These are phyloP conservation scores for Pyrenophora tritici-repentis DNA, from an alignment of 2,329 filamentous ascomycete species.

Conservation along the genomic window DNA sequence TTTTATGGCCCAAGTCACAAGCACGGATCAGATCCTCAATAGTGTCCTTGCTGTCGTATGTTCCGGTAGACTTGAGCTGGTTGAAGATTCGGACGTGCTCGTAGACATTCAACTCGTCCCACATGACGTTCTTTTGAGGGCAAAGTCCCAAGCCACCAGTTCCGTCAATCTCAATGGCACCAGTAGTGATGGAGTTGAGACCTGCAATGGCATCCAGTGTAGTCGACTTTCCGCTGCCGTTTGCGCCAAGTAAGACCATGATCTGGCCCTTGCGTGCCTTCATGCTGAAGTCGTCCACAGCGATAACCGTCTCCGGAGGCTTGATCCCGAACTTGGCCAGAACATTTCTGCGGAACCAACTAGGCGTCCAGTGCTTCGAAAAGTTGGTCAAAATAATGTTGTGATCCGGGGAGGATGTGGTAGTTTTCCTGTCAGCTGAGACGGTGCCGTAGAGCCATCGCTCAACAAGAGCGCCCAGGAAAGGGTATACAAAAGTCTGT, in stretches of 20 bases:
- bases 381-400: conserved; percentile 75
- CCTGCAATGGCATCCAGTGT: conserved; percentile 88
- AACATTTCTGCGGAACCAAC: conserved; percentile 59
- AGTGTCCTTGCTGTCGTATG: conserved; percentile 61
- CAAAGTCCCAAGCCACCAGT: conserved; percentile 83
- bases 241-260: conserved; percentile 82
- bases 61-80: conserved; percentile 67
- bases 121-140: conserved; percentile 92
- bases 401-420: conserved; percentile 42
- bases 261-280: conserved; percentile 79
- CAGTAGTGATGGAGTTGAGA: conserved; percentile 74
- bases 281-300: conserved; percentile 75
- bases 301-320: conserved; percentile 69
- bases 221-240: conserved; percentile 88
- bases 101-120: conserved; percentile 83
- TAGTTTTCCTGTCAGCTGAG: conserved; percentile 57
- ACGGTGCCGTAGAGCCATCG: conserved; percentile 75
- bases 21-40: conserved; percentile 67
- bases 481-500: conserved; percentile 77
- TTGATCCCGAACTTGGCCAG: conserved; percentile 54
- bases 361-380: conserved; percentile 77
- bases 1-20: conserved; percentile 77
- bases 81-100: conserved; percentile 89
- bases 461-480: conserved; percentile 77
- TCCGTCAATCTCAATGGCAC: conserved; percentile 76